Evolutionary conservation across 2,329 filamentous ascomycete genomes (phyloP), one percentile per base, ranked within the genome.

Genomic region (Thielaviopsis ethacetica): DNA sequence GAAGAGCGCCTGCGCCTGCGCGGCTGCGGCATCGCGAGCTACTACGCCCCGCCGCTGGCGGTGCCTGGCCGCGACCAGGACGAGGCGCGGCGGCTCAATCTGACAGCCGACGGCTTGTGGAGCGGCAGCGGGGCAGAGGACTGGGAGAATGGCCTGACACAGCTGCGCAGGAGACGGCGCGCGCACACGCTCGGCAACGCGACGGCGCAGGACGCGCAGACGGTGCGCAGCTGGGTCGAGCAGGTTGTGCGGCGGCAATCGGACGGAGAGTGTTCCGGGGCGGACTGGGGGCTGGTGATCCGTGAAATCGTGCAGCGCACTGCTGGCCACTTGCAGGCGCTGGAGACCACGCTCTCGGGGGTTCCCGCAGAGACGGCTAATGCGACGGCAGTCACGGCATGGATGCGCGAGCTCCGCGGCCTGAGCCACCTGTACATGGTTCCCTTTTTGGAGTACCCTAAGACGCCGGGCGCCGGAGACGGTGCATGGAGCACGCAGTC

Each of bases 401-500:
- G 70, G 70, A 61, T 71, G 57, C 59, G 62, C 21, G 62, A 62
- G 27, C 58, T 71, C 58, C 67, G 74, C 22, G 66, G 68, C 1
- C 65, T 71, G 50, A 73, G 69, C 26, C 75, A 77, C 62, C 67
- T 69, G 61, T 71, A 75, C 56, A 65, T 75, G 55, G 68, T 77
- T 9, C 70, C 71, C 2, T 76, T 71, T 62, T 65, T 77, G 27
- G 69, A 75, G 62, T 78, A 76, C 61, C 75, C 75, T 1, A 19
- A 60, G 15, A 47, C 54, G 13, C 54, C 53, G 2, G 58, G 58
- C 10, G 49, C 63, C 5, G 55, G 62, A 12, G 47, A 15, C 15
- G 9, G n/a, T 12, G 62, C 68, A 4, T 76, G 73, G 68, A 62
- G 56, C 7, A 60, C 64, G 2, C 59, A 64, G 5, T 71, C 72